These are phyloP conservation scores for Nannochloropsis limnetica DNA, from an alignment of 352 stramenopile species.

Conservation along the genomic window DNA sequence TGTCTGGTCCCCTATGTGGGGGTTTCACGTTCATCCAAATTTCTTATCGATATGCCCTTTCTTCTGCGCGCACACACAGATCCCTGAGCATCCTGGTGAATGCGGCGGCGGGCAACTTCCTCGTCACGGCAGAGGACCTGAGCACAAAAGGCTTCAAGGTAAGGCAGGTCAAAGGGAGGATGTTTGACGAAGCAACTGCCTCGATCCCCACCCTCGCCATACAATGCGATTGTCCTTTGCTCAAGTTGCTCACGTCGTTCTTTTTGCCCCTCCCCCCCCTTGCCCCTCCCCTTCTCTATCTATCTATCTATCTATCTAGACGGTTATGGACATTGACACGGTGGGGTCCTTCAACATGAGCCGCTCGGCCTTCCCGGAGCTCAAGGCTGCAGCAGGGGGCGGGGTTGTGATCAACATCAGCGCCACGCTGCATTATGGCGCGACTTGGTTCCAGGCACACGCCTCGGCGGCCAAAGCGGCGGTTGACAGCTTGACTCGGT, in stretches of 20 bases:
- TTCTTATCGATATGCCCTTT: not conserved
- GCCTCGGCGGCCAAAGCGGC: constrained; percentile 84
- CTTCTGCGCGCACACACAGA: not conserved
- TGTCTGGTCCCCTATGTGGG: not conserved
- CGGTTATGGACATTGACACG: constrained; percentile 89
- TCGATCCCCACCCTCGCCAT: too few species aligned
- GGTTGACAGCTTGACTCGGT: constrained; percentile 79
- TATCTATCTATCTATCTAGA: constrained; percentile 77
- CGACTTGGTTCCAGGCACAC: constrained; percentile 86
- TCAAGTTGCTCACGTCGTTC: not conserved
- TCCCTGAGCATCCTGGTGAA: constrained; percentile 70
- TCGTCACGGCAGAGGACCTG: constrained; percentile 62
- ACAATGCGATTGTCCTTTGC: not conserved
- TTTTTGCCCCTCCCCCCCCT: constrained; percentile 46
- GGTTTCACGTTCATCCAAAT: not conserved
- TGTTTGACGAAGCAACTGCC: too few species aligned
- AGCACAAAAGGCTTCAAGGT: constrained; percentile 70
- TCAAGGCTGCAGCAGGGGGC: constrained; percentile 59
- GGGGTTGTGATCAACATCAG: constrained; percentile 88
- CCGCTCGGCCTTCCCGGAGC: constrained; percentile 67
- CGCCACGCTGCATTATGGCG: constrained; percentile 76
- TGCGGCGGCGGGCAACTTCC: constrained; percentile 66
- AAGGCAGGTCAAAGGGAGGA: constrained; percentile 36
- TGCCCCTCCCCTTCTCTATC: constrained; percentile 52
- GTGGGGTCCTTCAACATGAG: constrained; percentile 92